These are phyloP conservation scores for Kockovaella imperatae DNA, from an alignment of 768 basidiomycete genomes.

Conservation along the genomic window DNA sequence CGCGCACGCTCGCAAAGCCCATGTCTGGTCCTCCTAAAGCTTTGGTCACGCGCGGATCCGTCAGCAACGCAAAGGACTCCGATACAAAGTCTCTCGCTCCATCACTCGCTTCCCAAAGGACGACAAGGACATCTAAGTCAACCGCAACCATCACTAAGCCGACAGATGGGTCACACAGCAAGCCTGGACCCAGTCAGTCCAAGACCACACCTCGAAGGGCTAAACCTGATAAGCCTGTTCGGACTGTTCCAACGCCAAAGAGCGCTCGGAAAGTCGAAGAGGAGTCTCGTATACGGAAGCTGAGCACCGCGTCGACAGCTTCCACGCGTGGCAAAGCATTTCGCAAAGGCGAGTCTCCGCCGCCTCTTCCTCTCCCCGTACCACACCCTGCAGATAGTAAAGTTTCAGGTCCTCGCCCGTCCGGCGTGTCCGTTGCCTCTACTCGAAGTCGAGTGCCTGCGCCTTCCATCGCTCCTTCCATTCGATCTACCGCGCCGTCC, in stretches of 20 bases:
- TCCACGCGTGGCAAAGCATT: too few species aligned
- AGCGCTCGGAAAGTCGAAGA: too few species aligned
- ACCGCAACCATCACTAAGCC: neutral
- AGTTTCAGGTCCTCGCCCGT: neutral
- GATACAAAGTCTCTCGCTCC: slow-evolving; percentile 2
- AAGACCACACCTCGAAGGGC: neutral
- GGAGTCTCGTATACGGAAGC: too few species aligned
- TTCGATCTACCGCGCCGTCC: neutral
- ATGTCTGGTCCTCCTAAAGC: neutral
- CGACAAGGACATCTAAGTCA: slow-evolving; percentile 13
- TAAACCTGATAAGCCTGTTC: too few species aligned
- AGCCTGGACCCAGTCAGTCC: slow-evolving; percentile 1
- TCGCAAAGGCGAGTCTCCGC: too few species aligned
- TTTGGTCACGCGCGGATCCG: neutral
- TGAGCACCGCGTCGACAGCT: too few species aligned
- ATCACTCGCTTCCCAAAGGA: slow-evolving; percentile 13
- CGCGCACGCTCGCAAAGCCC: too few species aligned
- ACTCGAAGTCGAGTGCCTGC: neutral
- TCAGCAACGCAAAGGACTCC: neutral
- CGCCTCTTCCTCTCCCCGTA: neutral
- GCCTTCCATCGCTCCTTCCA: neutral
- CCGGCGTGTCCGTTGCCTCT: slow-evolving; percentile 3
- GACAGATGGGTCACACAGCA: neutral
- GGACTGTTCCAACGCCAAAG: too few species aligned
- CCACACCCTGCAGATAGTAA: neutral